Conservation (phyloP, 129 eudicot genomes). For the Tagetes erecta region DNA sequence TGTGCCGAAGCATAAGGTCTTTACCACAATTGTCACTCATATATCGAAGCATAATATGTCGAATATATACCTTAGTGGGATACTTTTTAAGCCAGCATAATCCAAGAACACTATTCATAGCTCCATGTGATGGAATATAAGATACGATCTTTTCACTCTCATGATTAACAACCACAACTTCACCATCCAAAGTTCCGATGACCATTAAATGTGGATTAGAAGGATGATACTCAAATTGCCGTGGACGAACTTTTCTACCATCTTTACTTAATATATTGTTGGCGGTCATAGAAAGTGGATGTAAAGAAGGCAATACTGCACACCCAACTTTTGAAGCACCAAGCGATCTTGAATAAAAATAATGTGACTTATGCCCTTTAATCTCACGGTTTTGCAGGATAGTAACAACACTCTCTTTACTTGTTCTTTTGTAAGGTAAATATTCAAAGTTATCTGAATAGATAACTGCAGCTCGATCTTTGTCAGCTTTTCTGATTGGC, state of each 20-base stretch:
- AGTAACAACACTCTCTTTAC: conserved; percentile 50
- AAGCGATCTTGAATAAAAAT: conserved; percentile 65
- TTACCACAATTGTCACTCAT: neutral
- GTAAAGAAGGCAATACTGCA: conserved; percentile 68
- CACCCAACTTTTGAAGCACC: conserved; percentile 83
- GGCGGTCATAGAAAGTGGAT: conserved; percentile 50
- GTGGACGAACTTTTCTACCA: conserved; percentile 24
- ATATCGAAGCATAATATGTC: too few relatives aligned
- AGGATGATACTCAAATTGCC: conserved; percentile 29
- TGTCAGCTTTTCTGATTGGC: conserved; percentile 62
- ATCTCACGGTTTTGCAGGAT: conserved; percentile 74
- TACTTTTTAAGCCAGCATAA: conserved; percentile 85
- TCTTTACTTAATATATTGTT: conserved; percentile 38
- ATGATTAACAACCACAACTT: conserved; percentile 82
- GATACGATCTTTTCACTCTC: conserved; percentile 34
- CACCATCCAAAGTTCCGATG: conserved; percentile 93
- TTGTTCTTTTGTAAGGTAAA: conserved; percentile 70
- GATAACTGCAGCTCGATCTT: conserved; percentile 53
- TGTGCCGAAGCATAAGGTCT: neutral
- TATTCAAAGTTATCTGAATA: conserved; percentile 68
- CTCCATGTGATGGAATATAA: conserved; percentile 75
- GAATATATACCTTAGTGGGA: conserved; percentile 70
- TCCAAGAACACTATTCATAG: conserved; percentile 85
- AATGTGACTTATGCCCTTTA: conserved; percentile 31
- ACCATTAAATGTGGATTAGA: conserved; percentile 75